Conservation (phyloP, 1,284 basidiomycete genomes). For the Leccinum variabile region DNA sequence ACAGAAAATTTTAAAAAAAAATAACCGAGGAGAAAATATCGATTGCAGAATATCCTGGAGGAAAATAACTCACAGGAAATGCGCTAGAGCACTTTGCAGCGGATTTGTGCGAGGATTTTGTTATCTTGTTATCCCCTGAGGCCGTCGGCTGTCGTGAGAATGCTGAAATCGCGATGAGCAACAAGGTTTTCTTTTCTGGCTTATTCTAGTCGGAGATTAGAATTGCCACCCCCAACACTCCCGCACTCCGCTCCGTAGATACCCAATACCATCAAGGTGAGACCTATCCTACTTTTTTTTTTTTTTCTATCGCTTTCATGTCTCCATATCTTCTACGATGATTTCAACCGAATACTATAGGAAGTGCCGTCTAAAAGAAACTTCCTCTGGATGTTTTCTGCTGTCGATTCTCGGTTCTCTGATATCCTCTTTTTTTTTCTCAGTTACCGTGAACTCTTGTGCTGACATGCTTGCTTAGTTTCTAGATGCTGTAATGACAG, state of each 20-base stretch:
- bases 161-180: conserved; percentile 30
- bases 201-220: conserved; percentile 35
- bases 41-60: conserved; percentile 14
- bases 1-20: conserved; percentile 19
- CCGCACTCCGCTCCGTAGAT: background rate
- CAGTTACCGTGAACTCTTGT: background rate
- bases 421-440: conserved; percentile 34
- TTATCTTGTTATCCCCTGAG: conserved; percentile 36
- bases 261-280: conserved; percentile 20
- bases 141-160: conserved; percentile 39
- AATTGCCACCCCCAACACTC: conserved; percentile 10
- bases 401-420: conserved; percentile 64
- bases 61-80: conserved; percentile 28
- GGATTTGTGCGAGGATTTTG: conserved; percentile 32
- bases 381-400: conserved; percentile 32
- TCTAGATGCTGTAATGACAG: background rate
- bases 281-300: conserved; percentile 3
- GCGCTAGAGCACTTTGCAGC: conserved; percentile 9
- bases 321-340: conserved; percentile 39
- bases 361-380: conserved; percentile 65
- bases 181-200: conserved; percentile 27
- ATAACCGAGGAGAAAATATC: background rate
- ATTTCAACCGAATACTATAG: conserved; percentile 57
- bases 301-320: conserved; percentile 1
- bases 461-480: conserved; percentile 14